Evolutionary conservation across 2,329 filamentous ascomycete genomes (phyloP).

Genomic region (Cladosporium oxysporum): DNA sequence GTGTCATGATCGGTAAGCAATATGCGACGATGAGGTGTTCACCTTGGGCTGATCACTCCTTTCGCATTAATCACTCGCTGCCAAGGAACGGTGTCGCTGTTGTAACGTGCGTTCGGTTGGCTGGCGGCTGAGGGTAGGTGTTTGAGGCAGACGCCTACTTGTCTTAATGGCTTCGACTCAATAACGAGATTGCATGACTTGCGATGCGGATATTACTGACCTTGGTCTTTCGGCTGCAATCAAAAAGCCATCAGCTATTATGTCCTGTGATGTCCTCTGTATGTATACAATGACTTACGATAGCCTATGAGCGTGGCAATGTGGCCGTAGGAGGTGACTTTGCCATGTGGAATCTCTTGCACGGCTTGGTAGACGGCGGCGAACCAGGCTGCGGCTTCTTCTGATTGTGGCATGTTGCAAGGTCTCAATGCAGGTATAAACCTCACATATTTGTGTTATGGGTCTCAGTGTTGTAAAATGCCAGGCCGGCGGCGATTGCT

Average conservation of each 20-base stretch:
- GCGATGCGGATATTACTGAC: slow-evolving; percentile 29
- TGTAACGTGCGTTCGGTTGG: slow-evolving; percentile 56
- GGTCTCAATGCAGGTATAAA: background rate
- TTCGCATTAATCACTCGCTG: slow-evolving; percentile 89
- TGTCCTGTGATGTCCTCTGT: background rate
- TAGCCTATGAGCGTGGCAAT: slow-evolving; percentile 72
- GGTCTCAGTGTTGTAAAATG: background rate
- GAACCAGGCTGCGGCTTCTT: slow-evolving; percentile 75
- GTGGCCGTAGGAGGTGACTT: slow-evolving; percentile 85
- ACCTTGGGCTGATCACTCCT: slow-evolving; percentile 84
- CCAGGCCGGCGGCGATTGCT: background rate
- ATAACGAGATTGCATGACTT: background rate
- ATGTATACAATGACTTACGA: slow-evolving; percentile 53
- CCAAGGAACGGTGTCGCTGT: slow-evolving; percentile 84
- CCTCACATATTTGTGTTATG: slow-evolving; percentile 21
- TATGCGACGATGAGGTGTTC: slow-evolving; percentile 24
- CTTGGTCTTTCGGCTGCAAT: slow-evolving; percentile 49
- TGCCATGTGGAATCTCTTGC: slow-evolving; percentile 79
- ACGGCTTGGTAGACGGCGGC: slow-evolving; percentile 78
- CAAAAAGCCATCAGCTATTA: background rate
- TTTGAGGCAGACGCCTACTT: slow-evolving; percentile 89
- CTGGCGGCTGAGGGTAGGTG: slow-evolving; percentile 64
- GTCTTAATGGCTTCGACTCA: slow-evolving; percentile 48
- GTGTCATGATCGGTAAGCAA: background rate
- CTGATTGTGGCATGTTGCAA: slow-evolving; percentile 64